Evolutionary conservation across 2,329 filamentous ascomycete species (phyloP), one percentile per base, ranked within the genome.

Genomic region (Penicillium thymicola): DNA sequence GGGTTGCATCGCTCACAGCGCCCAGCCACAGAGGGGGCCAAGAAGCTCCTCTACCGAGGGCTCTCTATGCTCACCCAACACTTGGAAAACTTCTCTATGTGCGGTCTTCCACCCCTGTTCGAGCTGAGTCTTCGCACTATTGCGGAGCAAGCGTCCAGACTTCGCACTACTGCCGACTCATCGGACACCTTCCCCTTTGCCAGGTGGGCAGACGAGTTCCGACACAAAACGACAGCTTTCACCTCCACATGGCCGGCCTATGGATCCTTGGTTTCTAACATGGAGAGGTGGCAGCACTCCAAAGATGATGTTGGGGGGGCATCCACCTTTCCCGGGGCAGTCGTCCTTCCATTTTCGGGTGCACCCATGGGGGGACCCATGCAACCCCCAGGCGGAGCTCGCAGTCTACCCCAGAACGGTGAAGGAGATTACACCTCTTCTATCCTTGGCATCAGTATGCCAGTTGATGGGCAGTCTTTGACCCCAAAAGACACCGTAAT

Each of bases 61-160:
- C 60, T 75, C n/a, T 63, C 66, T 10, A 71, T 75, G 54, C 54
- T 75, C 6, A 65, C 68, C 9, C 70, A 74, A 40, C 72, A 75
- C 53, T 51, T 72, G 18, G 72, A 75, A 13, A 74, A 75, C 41
- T 76, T 76, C 44, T 64, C 64, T 9, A 64, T 66, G 48, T 75
- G 70, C 51, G 68, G 67, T 23, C 59, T 76, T 4, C 73, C 74
- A 2, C 74, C 74, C 1, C 53, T 76, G 11, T 75, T 76, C 25
- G 74, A 76, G 55, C 65, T 70, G 18, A 57, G 66, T 4, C 54
- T 76, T 27, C 72, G 68, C 8, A 73, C 69, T 2, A 75, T 76
- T 21, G 60, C 67, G 5, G 68, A 75, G 48, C 70, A 73, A 32
- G 71, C 72, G 3, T 65, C 67, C 23, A 63, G 61, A 5, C 57